These are phyloP conservation scores for Argentina anserina DNA, from an alignment of 306 rosid genomes.

Conservation along the genomic window DNA sequence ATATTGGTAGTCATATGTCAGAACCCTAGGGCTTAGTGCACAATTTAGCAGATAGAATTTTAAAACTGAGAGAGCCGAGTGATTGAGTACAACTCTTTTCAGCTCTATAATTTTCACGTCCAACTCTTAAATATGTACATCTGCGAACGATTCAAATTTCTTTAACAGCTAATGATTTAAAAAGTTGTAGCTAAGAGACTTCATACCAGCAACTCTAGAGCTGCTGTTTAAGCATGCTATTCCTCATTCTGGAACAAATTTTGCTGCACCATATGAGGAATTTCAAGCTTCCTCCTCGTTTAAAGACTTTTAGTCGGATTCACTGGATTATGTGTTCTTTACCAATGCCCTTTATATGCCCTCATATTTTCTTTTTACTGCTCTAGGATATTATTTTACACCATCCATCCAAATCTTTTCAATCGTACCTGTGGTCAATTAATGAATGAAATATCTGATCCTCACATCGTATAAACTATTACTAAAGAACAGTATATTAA, in stretches of 20 bases:
- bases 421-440: background rate
- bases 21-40: background rate
- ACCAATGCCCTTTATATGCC: background rate
- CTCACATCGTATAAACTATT: background rate
- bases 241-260: background rate
- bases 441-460: background rate
- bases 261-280: background rate
- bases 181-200: background rate
- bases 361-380: background rate
- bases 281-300: background rate
- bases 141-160: background rate
- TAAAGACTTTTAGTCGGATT: background rate
- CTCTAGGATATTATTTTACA: background rate
- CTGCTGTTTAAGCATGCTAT: background rate
- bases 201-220: background rate
- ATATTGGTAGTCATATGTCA: too few relatives aligned
- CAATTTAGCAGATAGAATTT: background rate
- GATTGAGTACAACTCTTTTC: background rate
- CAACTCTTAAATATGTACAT: too few relatives aligned
- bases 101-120: background rate
- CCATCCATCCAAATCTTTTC: background rate
- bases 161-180: background rate
- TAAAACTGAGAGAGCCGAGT: background rate
- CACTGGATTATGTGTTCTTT: background rate
- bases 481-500: background rate